phyloP scores from a whole-genome alignment of 805 yeast species.

The Wickerhamiella domercqiae region DNA sequence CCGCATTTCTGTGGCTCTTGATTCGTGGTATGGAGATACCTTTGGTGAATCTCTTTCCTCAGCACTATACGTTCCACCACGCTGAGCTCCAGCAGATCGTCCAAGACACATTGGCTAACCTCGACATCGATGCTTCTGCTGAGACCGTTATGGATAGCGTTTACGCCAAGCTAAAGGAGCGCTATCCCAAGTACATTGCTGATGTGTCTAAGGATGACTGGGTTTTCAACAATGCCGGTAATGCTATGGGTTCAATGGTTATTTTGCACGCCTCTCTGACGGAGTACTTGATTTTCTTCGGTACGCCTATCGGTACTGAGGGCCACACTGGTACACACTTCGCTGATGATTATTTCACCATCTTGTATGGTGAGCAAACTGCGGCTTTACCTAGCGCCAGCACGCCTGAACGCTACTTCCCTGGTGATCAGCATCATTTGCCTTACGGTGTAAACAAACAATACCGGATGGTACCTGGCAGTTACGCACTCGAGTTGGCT shows the following conservation, averaged over 20 bases:
- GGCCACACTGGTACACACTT: conserved; percentile 94
- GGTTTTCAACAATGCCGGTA: conserved; percentile 97
- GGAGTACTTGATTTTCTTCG: conserved; percentile 86
- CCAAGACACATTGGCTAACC: conserved; percentile 36
- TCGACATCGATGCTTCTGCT: conserved; percentile 30
- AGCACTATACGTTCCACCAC: conserved; percentile 55
- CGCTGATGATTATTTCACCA: conserved; percentile 95
- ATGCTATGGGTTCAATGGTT: conserved; percentile 91
- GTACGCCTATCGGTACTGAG: conserved; percentile 86
- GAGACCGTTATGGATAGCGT: conserved; percentile 14
- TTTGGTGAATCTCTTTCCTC: conserved; percentile 36
- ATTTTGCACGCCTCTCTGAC: conserved; percentile 87
- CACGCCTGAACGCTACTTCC: conserved; percentile 53
- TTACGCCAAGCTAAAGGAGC: conserved; percentile 38
- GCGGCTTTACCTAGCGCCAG: conserved; percentile 57
- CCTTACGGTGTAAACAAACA: conserved; percentile 63
- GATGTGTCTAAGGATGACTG: conserved; percentile 64
- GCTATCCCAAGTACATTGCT: conserved; percentile 64
- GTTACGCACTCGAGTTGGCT: conserved; percentile 86
- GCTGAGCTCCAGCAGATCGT: conserved; percentile 43
- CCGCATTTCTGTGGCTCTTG: conserved; percentile 13
- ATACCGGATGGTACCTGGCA: conserved; percentile 67
- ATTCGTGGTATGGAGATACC: conserved; percentile 16
- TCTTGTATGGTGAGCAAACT: conserved; percentile 59
- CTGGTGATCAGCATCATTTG: conserved; percentile 81